Base-by-base conservation (phyloP, 768 basidiomycete genomes). In the Leucosporidium scottii region DNA sequence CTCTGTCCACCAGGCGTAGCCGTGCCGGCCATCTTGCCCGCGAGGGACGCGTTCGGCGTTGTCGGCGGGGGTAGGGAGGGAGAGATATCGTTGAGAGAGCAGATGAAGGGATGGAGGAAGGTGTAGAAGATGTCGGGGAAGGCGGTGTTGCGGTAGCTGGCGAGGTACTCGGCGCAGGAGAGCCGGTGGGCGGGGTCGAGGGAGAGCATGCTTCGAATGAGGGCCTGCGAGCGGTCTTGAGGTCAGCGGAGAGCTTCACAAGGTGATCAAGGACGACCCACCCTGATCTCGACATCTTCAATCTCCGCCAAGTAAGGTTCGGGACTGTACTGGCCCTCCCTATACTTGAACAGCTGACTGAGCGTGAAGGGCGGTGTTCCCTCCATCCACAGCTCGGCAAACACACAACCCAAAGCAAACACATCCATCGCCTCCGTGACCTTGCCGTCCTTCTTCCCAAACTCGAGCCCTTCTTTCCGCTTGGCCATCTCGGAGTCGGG, bases 401-500 rank as follows among this genome's bases (percentile, higher is more conserved):
- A 84, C 20, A 97, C 93, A 77, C 94, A 97, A 28, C 96, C 96
- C 0, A 84, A 84, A 71, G 92, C 91, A 75, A 98, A 99, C 60
- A 93, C 89, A 77, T 99, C 96, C 96, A 99, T 99, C 5, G 89
- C 84, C 79, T 99, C 92, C 1, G 92, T 93, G 30, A 97, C 87
- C 72, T 83, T 86, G 2, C 86, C 87, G 67, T 96, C 89, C 54
- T 87, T 80, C 77, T 85, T 86, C 1, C 86, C 86, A 9, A 70
- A 71, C 47, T 75, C 70, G 66, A 86, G 84, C 47, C 80, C 82
- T 18, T 82, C 81, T 74, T 90, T 89, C 78, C 84, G 86, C 31
- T 84, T 84, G 61, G 85, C 87, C 62, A 87, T 86, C 50, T 86
- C 86, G 0, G 85, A 86, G 62, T 86, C 87, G 1, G 88, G 84